Percentiles rank a stretch among this genome's conserved stretches.
Conservation (phyloP, 257 asterid species). For the Plectranthus barbatus region DNA sequence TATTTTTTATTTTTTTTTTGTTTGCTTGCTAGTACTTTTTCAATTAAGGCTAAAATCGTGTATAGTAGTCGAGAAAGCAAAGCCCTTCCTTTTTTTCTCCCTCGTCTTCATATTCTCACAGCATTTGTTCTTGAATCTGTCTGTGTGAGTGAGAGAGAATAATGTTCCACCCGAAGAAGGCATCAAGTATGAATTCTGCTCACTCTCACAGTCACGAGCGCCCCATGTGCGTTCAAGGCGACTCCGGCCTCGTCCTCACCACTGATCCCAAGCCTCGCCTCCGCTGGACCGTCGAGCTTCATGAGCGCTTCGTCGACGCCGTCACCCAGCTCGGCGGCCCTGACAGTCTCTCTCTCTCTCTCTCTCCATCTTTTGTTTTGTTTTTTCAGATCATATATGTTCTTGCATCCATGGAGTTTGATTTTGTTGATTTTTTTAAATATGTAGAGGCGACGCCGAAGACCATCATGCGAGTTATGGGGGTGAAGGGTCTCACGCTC, state of each 20-base stretch:
- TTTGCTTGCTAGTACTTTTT: not conserved
- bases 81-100: conserved; percentile 3
- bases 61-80: conserved; percentile 12
- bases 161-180: conserved; percentile 52
- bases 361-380: not conserved
- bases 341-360: conserved; percentile 40
- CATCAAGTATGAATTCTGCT: conserved; percentile 36
- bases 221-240: conserved; percentile 44
- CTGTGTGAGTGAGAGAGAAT: conserved; percentile 17
- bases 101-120: conserved; percentile 20
- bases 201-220: too few species aligned
- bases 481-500: conserved; percentile 90
- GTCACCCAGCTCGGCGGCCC: conserved; percentile 94
- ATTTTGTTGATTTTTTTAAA: not conserved
- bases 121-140: conserved; percentile 35
- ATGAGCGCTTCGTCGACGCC: conserved; percentile 88
- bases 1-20: not conserved
- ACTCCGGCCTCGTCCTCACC: conserved; percentile 88
- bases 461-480: conserved; percentile 98
- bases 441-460: conserved; percentile 95
- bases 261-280: conserved; percentile 95
- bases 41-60: conserved; percentile 12
- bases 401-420: too few species aligned
- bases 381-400: too few species aligned
- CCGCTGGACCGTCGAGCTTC: conserved; percentile 91